Base-by-base conservation (phyloP, 441 rosid genomes). In the Populus hybrid region DNA sequence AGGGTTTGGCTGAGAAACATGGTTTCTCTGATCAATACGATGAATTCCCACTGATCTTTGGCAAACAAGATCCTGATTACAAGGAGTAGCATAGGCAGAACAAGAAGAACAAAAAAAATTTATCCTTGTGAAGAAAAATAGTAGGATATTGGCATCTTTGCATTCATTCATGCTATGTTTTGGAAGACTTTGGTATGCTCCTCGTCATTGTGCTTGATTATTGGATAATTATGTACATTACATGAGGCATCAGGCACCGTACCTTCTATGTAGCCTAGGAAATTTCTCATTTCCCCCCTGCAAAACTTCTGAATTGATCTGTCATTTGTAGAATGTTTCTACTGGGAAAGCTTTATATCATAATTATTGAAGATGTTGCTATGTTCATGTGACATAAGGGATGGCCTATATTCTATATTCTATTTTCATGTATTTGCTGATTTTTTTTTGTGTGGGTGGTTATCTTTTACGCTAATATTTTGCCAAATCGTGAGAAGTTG, bases 41-140 rank as follows among this genome's bases (percentile, higher is more conserved):
- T 4, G 97, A 89, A 69, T 91, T 95, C 78, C 97, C 95, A 20
- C 83, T 89, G 81, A 84, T 90, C 69, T 91, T 87, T 78, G 79
- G 73, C 70, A 84, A 69, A 57, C 90, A 87, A 82, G 91, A 87
- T 59, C 80, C 76, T 12, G 88, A 86, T 23, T 63, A 72, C 10
- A 59, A 59, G 64, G 24, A 59, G 24, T 59, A 59, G 65, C 26
- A 59, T 59, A 59, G 26, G 24, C 65, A n/a, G 65, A 59, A 21
- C 65, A 59, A 59, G 65, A 57, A 20, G 21, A 59, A 20, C 24
- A 59, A 59, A 59, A n/a, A 6, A 18, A 0, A 1, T 3, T 59
- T 59, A 3, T 59, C 65, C 65, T 59, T 59, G 12, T n/a, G 65
- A 9, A 59, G 65, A 30, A 30, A 30, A 59, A 59, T 59, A 59